Evolutionary conservation across 129 eudicot species (phyloP), one percentile per base, ranked within the genome.

Genomic region (Smallanthus sonchifolius): DNA sequence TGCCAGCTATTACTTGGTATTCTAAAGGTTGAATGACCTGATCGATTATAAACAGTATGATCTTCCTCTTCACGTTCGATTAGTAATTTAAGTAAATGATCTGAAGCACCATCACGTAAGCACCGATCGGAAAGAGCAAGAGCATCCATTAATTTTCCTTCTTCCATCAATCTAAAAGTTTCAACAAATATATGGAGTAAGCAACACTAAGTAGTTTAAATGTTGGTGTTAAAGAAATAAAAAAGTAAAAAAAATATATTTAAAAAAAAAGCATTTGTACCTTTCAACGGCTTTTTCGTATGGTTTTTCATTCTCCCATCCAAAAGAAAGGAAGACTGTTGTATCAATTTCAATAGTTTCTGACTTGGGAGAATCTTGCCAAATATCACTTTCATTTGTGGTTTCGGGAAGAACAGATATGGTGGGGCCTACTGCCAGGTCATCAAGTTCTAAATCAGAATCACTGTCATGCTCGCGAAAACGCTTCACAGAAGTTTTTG

Each of bases 41-140:
- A 72, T 60, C 75, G 86, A 63, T 67, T 88, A 35, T 86, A 63
- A 17, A 56, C 60, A 24, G 80, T 37, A 62, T 73, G 60, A 65
- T 40, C 85, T 79, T 85, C 96, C 75, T 95, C 99, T 61, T 80
- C 93, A 35, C 80, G 90, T 77, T 86, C 89, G 79, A 91, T 88
- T 61, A 95, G 91, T 80, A 88, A 80, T 81, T 82, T 84, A 44
- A 95, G 99, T 83, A 95, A 75, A 72, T 74, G 82, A 73, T 95
- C 99, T 16, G 99, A 88, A 65, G 99, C 99, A 17, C 99, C 99
- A 79, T 75, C 83, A 15, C 92, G 88, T 78, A 95, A 78, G 85
- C 92, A 95, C 69, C 99, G 97, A 78, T 95, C 99, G 11, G 99
- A 88, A 36, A 95, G 90, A 74, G 99, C 99, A 67, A 95, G 99